Evolutionary conservation across 1,139 yeast genomes (phyloP).

Genomic region (Blastobotrys illinoisensis): DNA sequence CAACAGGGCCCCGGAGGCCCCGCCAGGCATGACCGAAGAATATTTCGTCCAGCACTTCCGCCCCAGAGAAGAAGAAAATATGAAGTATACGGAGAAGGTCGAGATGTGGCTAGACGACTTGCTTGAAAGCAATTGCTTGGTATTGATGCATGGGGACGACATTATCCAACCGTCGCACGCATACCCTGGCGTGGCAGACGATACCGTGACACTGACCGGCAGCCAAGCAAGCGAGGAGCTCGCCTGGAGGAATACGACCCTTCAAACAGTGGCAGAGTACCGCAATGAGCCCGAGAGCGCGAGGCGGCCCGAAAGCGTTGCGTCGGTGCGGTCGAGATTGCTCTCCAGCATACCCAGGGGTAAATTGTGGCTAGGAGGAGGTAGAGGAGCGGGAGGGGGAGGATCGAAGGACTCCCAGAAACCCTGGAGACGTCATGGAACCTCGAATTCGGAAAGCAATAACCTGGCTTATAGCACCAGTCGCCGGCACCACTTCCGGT

Average conservation of each 20-base stretch:
- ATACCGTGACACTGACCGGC: slow-evolving; percentile 1
- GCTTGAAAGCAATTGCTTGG: not conserved
- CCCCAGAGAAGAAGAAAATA: slow-evolving; percentile 21
- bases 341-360: not conserved
- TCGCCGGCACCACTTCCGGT: not conserved
- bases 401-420: not conserved
- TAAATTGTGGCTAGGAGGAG: not conserved
- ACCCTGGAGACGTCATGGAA: not conserved
- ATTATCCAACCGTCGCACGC: slow-evolving; percentile 4
- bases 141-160: not conserved
- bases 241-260: slow-evolving; percentile 15
- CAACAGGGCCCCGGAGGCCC: not conserved
- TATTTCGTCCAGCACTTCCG: slow-evolving; percentile 10
- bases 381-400: no score
- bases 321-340: not conserved
- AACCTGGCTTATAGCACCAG: not conserved
- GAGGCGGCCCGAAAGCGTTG: not conserved
- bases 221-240: slow-evolving; percentile 16
- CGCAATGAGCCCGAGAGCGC: slow-evolving; percentile 18
- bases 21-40: not conserved
- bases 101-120: slow-evolving; percentile 18
- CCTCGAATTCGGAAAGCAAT: not conserved
- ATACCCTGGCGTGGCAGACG: slow-evolving; percentile 2
- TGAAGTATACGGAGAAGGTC: slow-evolving; percentile 22
- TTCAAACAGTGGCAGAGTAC: slow-evolving; percentile 14